Evolutionary conservation across 208 protist species (phyloP), one percentile per base, ranked within the genome.

Genomic region (Trichomonas vaginalis): DNA sequence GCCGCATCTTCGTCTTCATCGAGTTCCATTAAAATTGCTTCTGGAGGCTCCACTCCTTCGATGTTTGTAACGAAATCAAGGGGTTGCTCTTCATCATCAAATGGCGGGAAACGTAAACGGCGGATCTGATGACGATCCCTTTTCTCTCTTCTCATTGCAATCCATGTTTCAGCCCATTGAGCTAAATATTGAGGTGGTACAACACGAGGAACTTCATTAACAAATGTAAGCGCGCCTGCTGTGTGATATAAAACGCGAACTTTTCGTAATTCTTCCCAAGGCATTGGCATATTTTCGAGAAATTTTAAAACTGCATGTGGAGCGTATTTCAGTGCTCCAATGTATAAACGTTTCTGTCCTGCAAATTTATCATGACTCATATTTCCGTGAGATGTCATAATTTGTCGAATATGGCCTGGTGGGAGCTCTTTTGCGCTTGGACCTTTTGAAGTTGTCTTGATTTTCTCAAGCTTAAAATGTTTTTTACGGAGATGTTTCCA

Each of bases 211-310:
- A 99, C 98, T 97, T 99, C 99, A 96, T 99, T 99, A 14, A 99
- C 99, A 96, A 99, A 99, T 27, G 99, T 99, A 35, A 99, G 98
- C 15, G 99, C 98, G 92, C 96, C 96, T 0, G 96, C 95, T 79
- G 95, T 95, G 95, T 96, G 96, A 42, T 88, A 95, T 17, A 96
- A 37, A 15, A 32, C 32, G 9, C 95, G 56, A 46, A 96, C 49
- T n/a, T 79, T 47, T 40, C 49, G 37, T 79, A 95, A 37, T 23
- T 95, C 88, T 96, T 98, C 96, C 96, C 97, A 97, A 46, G 98
- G 96, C 99, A 99, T 99, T n/a, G 99, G 99, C 98, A 99, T 99
- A 96, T 99, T 99, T 97, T 99, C 99, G 3, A 99, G 97, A 45
- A 99, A 97, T 98, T 99, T 99, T 96, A 99, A 98, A 17, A 99